Percentiles rank a stretch among this genome's conserved stretches.
phyloP scores from a whole-genome alignment of 306 rosid species.

The Cucurbita pepo region DNA sequence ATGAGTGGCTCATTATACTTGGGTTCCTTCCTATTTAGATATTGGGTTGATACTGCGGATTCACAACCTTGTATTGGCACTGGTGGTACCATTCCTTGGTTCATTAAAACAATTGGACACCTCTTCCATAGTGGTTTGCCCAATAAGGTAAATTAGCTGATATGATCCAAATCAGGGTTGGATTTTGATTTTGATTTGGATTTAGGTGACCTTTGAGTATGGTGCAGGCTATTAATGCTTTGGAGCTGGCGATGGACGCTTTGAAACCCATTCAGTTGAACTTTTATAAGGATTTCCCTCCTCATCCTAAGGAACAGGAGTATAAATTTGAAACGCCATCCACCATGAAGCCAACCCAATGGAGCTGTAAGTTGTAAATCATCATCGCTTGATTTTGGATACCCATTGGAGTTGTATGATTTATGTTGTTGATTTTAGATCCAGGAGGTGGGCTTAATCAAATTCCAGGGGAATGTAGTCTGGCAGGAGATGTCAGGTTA shows the following conservation, averaged over 20 bases:
- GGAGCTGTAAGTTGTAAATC: conserved; percentile 59
- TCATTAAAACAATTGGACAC: conserved; percentile 59
- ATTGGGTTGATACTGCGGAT: conserved; percentile 87
- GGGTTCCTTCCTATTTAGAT: conserved; percentile 23
- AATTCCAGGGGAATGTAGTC: conserved; percentile 80
- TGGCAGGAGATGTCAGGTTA: conserved; percentile 96
- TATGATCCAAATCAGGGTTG: too few relatives aligned
- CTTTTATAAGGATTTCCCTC: conserved; percentile 80
- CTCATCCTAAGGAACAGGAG: conserved; percentile 70
- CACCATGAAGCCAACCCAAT: conserved; percentile 97
- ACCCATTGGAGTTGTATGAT: too few relatives aligned
- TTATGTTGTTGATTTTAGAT: conserved; percentile 24
- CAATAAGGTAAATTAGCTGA: conserved; percentile 33
- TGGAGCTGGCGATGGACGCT: conserved; percentile 89
- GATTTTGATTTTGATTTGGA: too few relatives aligned
- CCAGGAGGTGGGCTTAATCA: conserved; percentile 97
- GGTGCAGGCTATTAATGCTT: conserved; percentile 68
- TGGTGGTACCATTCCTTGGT: conserved; percentile 93
- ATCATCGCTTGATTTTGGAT: background rate
- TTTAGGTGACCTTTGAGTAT: too few relatives aligned
- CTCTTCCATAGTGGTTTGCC: conserved; percentile 92
- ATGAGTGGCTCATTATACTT: too few relatives aligned
- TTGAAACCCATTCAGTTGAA: conserved; percentile 63
- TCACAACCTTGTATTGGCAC: conserved; percentile 92
- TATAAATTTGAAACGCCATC: conserved; percentile 88